Base-by-base conservation (phyloP, 179 eudicot species). In the Corrigiola litoralis region DNA sequence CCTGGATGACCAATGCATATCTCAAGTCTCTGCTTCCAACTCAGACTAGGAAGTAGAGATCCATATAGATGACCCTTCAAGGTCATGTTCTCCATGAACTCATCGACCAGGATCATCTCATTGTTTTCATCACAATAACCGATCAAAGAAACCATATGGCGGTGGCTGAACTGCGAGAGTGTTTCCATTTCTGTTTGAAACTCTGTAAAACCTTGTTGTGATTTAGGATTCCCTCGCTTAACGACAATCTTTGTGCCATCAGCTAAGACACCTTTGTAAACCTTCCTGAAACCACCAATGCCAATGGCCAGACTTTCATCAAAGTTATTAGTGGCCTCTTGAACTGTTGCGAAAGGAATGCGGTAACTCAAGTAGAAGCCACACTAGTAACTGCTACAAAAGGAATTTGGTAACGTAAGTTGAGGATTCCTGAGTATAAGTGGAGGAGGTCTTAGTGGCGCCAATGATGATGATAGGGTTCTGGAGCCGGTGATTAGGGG, bases 11-110 rank as follows among this genome's bases (percentile, higher is more conserved):
- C 83, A 17, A 80, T 80, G 68, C 83, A 80, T 17, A 80, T 80
- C 65, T 80, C 83, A 7, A 80, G 75, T 65, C 83, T 73, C 53
- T 76, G 80, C 74, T 73, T 80, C 83, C 83, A 80, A 36, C 73
- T 65, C 69, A 80, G 34, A 34, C 69, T 65, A 6, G 80, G 80
- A 38, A 69, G 66, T 28, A 62, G 78, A 2, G 77, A 76, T 2
- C 83, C 83, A 54, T 80, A 72, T 6, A 76, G 71, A 72, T 76
- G 83, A 61, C 75, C 58, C 71, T 74, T 80, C 1, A 80, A 53
- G 5, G 80, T 77, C 45, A 80, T 80, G 17, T 80, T 80, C n/a
- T 74, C 75, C 83, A 80, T 80, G 66, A 69, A 80, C 65, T 79
- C 83, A 24, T 80, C 76, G 23, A 80, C 46, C 51, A 80, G 65